Conservation (phyloP, 2,329 filamentous ascomycete genomes). For the Calycina herbarum region DNA sequence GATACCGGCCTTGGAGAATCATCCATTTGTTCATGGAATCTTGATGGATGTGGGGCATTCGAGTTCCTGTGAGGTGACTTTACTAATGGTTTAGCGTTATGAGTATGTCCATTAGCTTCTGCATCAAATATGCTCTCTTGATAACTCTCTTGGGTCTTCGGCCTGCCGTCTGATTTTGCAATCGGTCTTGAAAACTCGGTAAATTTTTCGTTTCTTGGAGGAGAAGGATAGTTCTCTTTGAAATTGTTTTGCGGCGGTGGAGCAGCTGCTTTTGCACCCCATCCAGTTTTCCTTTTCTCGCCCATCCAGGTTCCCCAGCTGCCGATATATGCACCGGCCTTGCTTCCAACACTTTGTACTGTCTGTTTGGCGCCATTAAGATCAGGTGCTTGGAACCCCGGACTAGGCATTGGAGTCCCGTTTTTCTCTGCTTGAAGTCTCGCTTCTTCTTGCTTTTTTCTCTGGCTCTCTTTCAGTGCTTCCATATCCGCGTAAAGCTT, state of each 20-base stretch:
- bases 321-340: constrained; percentile 64
- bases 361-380: constrained; percentile 47
- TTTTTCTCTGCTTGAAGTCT: constrained; percentile 37
- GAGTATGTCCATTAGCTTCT: constrained; percentile 18
- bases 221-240: constrained; percentile 23
- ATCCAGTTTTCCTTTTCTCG: constrained; percentile 65
- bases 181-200: constrained; percentile 7
- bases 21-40: constrained; percentile 25
- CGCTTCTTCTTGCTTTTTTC: constrained; percentile 60
- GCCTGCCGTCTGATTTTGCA: constrained; percentile 23
- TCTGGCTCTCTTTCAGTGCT: constrained; percentile 71
- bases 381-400: constrained; percentile 36
- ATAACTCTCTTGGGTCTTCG: constrained; percentile 33
- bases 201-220: constrained; percentile 19
- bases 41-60: constrained; percentile 13
- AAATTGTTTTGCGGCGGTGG: constrained; percentile 18
- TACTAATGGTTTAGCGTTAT: constrained; percentile 8
- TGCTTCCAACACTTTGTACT: constrained; percentile 51
- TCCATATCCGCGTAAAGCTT: constrained; percentile 91
- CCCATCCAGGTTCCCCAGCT: constrained; percentile 71
- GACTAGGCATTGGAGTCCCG: constrained; percentile 22
- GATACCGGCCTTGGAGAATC: not conserved
- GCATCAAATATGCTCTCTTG: constrained; percentile 38
- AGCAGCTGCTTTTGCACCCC: constrained; percentile 22
- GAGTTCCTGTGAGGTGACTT: not conserved